Percentiles rank a stretch among this genome's conserved stretches.
Evolutionary conservation across 1,139 yeast species (phyloP).

Genomic region (Zygoascus hellenicus): DNA sequence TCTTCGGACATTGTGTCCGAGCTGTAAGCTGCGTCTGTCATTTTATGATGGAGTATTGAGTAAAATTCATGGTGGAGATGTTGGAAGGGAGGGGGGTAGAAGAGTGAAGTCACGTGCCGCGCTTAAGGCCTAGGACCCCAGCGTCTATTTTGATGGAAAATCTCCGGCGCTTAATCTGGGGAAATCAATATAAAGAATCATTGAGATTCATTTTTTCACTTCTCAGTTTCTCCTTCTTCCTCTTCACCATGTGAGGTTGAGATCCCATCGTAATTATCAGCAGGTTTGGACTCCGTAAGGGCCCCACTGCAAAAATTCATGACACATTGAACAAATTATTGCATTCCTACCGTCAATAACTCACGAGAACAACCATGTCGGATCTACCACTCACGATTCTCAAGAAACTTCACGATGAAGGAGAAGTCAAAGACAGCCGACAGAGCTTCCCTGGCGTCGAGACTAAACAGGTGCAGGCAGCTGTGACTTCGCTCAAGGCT

Average conservation of each 20-base stretch:
- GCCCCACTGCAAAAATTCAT: conserved; percentile 3
- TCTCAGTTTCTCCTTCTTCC: no score
- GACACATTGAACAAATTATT: conserved; percentile 6
- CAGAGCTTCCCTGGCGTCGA: conserved; percentile 48
- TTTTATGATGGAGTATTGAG: no score
- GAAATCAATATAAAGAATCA: no score
- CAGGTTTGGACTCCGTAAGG: neutral
- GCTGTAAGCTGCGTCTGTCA: no score
- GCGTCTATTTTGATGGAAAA: no score
- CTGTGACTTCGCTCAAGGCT: conserved; percentile 80
- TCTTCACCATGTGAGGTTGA: no score
- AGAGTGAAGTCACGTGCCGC: no score
- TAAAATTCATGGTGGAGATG: conserved; percentile 1
- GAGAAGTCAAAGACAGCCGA: conserved; percentile 59
- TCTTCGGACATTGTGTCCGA: conserved; percentile 17
- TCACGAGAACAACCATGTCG: conserved; percentile 19
- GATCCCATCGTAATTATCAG: no score
- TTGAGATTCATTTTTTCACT: no score
- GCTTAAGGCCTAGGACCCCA: no score
- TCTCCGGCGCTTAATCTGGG: no score
- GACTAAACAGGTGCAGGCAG: conserved; percentile 60
- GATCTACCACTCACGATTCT: conserved; percentile 55
- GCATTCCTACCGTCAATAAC: neutral
- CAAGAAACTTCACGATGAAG: conserved; percentile 55
- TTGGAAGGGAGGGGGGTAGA: no score